These are phyloP conservation scores for Senna tora DNA, from an alignment of 306 rosid species.

Conservation along the genomic window DNA sequence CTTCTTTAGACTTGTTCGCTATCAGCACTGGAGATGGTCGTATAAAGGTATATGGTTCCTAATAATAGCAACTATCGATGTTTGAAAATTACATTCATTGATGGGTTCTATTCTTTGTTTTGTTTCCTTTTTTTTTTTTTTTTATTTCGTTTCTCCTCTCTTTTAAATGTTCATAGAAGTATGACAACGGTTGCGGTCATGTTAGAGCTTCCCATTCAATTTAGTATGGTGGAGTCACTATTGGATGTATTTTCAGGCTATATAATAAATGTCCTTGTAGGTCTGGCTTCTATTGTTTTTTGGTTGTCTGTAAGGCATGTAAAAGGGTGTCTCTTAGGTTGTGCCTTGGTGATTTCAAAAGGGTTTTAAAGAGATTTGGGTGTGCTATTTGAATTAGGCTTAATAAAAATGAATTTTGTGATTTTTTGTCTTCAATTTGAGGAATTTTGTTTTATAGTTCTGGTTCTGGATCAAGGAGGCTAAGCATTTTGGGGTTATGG, in stretches of 20 bases:
- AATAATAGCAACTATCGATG: neutral
- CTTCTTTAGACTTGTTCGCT: constrained; percentile 77
- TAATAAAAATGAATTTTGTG: neutral
- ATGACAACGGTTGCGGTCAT: neutral
- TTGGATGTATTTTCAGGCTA: neutral
- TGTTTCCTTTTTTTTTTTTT: neutral
- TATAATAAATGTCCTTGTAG: neutral
- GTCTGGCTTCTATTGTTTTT: neutral
- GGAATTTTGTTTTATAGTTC: neutral
- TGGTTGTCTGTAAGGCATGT: neutral
- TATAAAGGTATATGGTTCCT: constrained; percentile 57
- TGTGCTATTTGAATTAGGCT: neutral
- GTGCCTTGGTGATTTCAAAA: no score
- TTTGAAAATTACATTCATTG: neutral
- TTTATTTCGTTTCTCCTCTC: neutral
- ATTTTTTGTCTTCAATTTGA: neutral
- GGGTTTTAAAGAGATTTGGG: no score
- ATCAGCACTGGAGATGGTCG: constrained; percentile 90
- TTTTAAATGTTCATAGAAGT: neutral
- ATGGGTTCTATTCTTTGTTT: neutral
- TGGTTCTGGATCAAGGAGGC: neutral
- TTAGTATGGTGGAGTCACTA: neutral
- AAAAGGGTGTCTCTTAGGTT: neutral
- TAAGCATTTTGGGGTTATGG: neutral
- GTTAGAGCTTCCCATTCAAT: neutral